These are phyloP conservation scores for Allantophomopsis lycopodina DNA, from an alignment of 2,329 filamentous ascomycete genomes.

Conservation along the genomic window DNA sequence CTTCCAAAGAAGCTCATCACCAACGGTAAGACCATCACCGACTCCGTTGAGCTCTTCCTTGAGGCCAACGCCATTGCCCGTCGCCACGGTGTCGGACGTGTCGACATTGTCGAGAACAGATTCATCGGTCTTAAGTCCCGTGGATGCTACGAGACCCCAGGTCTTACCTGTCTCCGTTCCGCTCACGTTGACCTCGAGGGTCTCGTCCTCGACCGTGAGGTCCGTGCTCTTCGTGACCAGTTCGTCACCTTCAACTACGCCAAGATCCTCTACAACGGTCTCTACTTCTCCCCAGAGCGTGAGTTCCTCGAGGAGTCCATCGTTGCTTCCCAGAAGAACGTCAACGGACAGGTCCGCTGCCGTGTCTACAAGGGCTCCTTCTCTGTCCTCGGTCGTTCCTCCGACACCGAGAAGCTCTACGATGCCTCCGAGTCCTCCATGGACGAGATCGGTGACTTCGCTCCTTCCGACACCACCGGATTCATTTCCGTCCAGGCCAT, in stretches of 20 bases:
- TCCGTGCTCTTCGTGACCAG: conserved; percentile 56
- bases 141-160: conserved; percentile 65
- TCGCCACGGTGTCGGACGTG: conserved; percentile 61
- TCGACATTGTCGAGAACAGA: conserved; percentile 75
- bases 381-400: conserved; percentile 42
- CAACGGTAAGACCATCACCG: conserved; percentile 49
- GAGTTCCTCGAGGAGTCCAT: conserved; percentile 58
- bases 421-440: conserved; percentile 51
- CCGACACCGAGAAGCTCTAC: conserved; percentile 57
- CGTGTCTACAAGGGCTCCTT: conserved; percentile 55
- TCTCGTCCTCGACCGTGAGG: conserved; percentile 53
- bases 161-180: conserved; percentile 27
- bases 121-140: conserved; percentile 71
- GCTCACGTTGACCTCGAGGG: conserved; percentile 44
- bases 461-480: conserved; percentile 49
- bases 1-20: conserved; percentile 52
- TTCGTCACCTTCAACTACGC: conserved; percentile 54
- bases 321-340: conserved; percentile 41
- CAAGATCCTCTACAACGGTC: conserved; percentile 44
- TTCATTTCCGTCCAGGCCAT: conserved; percentile 45
- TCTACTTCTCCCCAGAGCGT: conserved; percentile 55
- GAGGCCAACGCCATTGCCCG: conserved; percentile 58
- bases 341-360: conserved; percentile 48
- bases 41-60: conserved; percentile 59
- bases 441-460: conserved; percentile 59